Base-by-base conservation (phyloP, 768 basidiomycete species). In the Pisolithus orientalis region DNA sequence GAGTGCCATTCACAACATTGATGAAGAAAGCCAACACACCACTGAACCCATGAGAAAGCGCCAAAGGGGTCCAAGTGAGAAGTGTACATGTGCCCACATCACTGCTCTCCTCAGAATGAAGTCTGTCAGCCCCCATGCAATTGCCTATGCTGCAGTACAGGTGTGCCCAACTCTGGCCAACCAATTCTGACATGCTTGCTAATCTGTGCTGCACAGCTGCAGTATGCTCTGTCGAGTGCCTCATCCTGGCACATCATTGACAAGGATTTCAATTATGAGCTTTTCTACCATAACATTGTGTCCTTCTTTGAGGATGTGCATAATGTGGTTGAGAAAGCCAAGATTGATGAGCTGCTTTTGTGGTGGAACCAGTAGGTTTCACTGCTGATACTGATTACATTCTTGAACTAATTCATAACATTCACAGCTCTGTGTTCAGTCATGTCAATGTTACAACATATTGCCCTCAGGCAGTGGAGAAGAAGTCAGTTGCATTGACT, bases 131-230 rank as follows among this genome's bases (percentile, higher is more conserved):
- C 60, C 63, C 4, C 48, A 53, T 7, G 52, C 47, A 9, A 57
- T 65, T 25, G 61, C 62, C 3, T 65, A 65, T 39, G 52, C 56
- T 2, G 59, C 59, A 24, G 62, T 63, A 2, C 62, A 65, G 47
- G 65, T 65, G 39, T 6, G 48, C 58, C 3, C 5, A 39, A 27
- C 10, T 51, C 2, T 5, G 1, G n/a, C n/a, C n/a, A n/a, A n/a
- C n/a, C n/a, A n/a, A 34, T 27, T 8, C 11, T 24, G 14, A 5
- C 14, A 31, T 24, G 8, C 11, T 14, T 8, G 13, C 32, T 27
- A 14, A 31, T n/a, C 28, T 39, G 40, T 9, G 39, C 44, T 39
- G 40, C 21, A 29, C n/a, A 60, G 59, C 37, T 60, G 25, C 52
- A 37, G 2, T 60, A 58, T 47, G 54, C 49, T 13, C 28, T 60